A percentile compares a stretch with the other conserved stretches of the same genome.
Evolutionary conservation across 805 yeast genomes (phyloP).

Genomic region (Candida oleophila): DNA sequence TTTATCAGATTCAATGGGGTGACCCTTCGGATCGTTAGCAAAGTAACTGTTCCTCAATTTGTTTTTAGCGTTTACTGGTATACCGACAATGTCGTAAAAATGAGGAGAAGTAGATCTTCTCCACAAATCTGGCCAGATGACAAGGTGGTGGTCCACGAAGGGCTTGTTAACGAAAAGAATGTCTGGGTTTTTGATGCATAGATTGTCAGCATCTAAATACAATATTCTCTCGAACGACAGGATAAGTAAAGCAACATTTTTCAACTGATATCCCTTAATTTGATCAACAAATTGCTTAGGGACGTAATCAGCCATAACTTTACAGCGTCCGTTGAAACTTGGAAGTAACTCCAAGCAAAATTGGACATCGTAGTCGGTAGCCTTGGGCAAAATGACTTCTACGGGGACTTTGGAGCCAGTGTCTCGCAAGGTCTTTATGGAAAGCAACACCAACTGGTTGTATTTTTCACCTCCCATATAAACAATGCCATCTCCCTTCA

Average conservation of each 20-base stretch:
- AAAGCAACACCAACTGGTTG: constrained; percentile 33
- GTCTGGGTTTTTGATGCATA: constrained; percentile 38
- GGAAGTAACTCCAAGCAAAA: constrained; percentile 34
- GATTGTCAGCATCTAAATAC: constrained; percentile 40
- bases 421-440: constrained; percentile 31
- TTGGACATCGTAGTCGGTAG: constrained; percentile 30
- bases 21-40: constrained; percentile 25
- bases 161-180: constrained; percentile 33
- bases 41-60: constrained; percentile 28
- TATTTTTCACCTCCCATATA: constrained; percentile 37
- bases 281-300: constrained; percentile 19
- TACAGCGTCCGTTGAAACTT: constrained; percentile 30
- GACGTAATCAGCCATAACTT: constrained; percentile 48
- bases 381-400: constrained; percentile 35
- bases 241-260: constrained; percentile 35
- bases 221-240: constrained; percentile 35
- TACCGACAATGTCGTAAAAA: constrained; percentile 33
- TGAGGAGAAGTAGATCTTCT: constrained; percentile 38
- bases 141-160: constrained; percentile 23
- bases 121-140: constrained; percentile 45
- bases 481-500: constrained; percentile 42
- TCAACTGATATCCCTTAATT: constrained; percentile 33
- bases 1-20: constrained; percentile 2
- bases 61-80: constrained; percentile 18
- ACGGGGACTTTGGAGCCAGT: constrained; percentile 35